phyloP scores from a whole-genome alignment of 2,329 filamentous ascomycete species.

The Rhynchosporium secalis region DNA sequence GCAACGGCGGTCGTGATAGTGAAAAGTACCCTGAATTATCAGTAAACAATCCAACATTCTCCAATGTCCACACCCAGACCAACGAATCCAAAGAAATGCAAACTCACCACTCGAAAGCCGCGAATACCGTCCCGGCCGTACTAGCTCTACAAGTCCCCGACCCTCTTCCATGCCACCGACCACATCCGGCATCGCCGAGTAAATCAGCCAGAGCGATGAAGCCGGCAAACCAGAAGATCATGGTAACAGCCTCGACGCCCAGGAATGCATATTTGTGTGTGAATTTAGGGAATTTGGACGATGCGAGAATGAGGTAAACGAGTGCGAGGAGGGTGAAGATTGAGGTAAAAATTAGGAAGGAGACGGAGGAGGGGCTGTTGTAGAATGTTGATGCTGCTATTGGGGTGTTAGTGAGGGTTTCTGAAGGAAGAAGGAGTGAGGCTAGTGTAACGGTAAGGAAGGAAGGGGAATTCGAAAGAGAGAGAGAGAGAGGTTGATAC shows the following conservation, averaged over 20 bases:
- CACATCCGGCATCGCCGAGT: slow-evolving; percentile 56
- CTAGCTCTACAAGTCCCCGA: slow-evolving; percentile 30
- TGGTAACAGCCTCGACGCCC: slow-evolving; percentile 68
- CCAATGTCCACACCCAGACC: background rate
- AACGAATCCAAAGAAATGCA: background rate
- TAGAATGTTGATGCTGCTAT: slow-evolving; percentile 53
- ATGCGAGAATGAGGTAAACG: slow-evolving; percentile 67
- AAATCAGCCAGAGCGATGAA: slow-evolving; percentile 74
- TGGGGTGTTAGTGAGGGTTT: background rate
- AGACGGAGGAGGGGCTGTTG: slow-evolving; percentile 55
- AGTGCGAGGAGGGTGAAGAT: slow-evolving; percentile 76
- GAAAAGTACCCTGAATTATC: slow-evolving; percentile 49
- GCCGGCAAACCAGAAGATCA: slow-evolving; percentile 88
- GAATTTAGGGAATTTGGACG: slow-evolving; percentile 58
- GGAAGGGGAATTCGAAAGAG: slow-evolving; percentile 8
- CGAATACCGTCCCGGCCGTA: slow-evolving; percentile 48
- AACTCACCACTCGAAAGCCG: slow-evolving; percentile 49
- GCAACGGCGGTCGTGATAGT: slow-evolving; percentile 51
- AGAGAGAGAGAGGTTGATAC: slow-evolving; percentile 49
- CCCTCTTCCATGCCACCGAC: slow-evolving; percentile 43
- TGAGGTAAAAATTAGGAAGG: slow-evolving; percentile 78
- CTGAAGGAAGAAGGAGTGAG: background rate
- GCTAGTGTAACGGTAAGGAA: background rate
- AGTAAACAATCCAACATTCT: background rate
- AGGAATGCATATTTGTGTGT: slow-evolving; percentile 68